Percentiles rank a stretch among this genome's conserved stretches.
These are phyloP conservation scores for Epicoccum nigrum DNA, from an alignment of 2,329 filamentous ascomycete genomes.

Conservation along the genomic window DNA sequence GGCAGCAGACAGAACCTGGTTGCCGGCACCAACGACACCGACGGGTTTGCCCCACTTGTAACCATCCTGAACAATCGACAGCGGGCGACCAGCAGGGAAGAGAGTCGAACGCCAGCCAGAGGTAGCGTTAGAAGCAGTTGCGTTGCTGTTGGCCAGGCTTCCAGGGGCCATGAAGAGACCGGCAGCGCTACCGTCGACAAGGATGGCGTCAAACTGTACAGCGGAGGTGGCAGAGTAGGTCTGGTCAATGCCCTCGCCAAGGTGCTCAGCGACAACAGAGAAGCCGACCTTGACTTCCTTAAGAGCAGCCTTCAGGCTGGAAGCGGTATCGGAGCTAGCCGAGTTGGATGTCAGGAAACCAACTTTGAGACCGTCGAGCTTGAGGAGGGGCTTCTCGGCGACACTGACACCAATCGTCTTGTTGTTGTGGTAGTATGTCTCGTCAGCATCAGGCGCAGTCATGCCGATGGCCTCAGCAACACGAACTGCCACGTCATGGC, in stretches of 20 bases:
- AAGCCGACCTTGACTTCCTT: constrained; percentile 60
- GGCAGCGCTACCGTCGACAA: constrained; percentile 62
- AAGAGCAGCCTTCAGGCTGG: constrained; percentile 62
- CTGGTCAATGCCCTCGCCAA: constrained; percentile 61
- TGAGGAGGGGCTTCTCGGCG: constrained; percentile 63
- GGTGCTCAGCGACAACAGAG: constrained; percentile 65
- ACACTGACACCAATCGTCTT: constrained; percentile 66
- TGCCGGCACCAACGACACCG: constrained; percentile 60
- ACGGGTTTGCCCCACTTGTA: constrained; percentile 76
- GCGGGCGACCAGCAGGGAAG: constrained; percentile 68
- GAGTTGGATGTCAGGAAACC: constrained; percentile 65
- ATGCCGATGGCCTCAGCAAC: constrained; percentile 69
- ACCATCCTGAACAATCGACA: constrained; percentile 66
- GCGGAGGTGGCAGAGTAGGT: constrained; percentile 72
- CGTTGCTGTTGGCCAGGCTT: constrained; percentile 36
- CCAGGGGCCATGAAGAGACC: constrained; percentile 59
- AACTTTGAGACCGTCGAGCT: constrained; percentile 67
- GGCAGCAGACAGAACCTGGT: constrained; percentile 49
- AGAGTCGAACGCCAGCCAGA: constrained; percentile 54
- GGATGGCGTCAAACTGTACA: constrained; percentile 66
- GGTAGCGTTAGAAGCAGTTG: constrained; percentile 30
- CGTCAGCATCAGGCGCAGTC: constrained; percentile 63
- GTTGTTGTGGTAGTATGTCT: constrained; percentile 72
- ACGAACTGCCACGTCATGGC: constrained; percentile 69
- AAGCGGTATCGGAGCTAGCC: constrained; percentile 48